Conservation (phyloP, 257 asterid species). For the Solanum medicagineum region DNA sequence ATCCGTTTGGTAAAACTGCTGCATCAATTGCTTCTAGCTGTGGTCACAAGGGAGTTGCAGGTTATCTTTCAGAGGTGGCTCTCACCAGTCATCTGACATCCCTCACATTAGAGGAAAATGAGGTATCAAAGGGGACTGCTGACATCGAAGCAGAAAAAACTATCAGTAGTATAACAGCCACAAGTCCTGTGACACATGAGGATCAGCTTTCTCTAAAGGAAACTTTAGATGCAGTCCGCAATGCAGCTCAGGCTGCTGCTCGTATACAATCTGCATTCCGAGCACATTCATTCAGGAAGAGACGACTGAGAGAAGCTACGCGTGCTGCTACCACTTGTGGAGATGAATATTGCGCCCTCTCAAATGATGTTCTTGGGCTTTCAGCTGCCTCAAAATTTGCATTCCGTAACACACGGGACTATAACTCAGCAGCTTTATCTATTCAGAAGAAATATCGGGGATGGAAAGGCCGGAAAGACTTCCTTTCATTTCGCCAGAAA, state of each 20-base stretch:
- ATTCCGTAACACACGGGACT: constrained; percentile 45
- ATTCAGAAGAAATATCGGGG: constrained; percentile 91
- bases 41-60: constrained; percentile 92
- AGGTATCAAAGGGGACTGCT: constrained; percentile 67
- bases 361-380: constrained; percentile 36
- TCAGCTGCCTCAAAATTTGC: constrained; percentile 58
- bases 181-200: constrained; percentile 23
- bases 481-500: constrained; percentile 73
- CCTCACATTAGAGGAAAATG: constrained; percentile 63
- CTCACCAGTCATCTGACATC: constrained; percentile 81
- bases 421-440: constrained; percentile 67
- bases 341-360: constrained; percentile 36
- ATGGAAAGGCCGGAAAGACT: constrained; percentile 83
- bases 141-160: constrained; percentile 75
- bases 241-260: constrained; percentile 92
- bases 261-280: constrained; percentile 97
- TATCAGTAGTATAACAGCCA: constrained; percentile 28
- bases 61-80: constrained; percentile 81
- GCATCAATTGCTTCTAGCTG: constrained; percentile 61
- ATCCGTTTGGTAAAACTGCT: constrained; percentile 79
- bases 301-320: constrained; percentile 47
- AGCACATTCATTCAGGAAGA: constrained; percentile 80
- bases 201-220: constrained; percentile 65
- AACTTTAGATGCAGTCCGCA: constrained; percentile 74
- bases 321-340: constrained; percentile 12